Evolutionary conservation across 768 basidiomycete genomes (phyloP).

Genomic region (Mycena haematopus): DNA sequence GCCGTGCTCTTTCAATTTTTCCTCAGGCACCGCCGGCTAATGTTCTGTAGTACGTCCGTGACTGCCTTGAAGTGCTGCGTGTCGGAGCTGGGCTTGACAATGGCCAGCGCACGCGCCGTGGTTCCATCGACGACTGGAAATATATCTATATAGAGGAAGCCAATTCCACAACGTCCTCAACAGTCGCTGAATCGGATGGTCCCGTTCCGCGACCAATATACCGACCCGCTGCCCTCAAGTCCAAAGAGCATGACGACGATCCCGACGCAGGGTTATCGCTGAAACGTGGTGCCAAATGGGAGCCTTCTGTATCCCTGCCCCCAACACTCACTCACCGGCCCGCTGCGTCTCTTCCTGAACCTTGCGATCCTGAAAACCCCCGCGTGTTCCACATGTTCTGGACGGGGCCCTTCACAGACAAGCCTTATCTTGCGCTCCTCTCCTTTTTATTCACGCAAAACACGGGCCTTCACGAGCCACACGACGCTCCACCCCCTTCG

Average conservation of each 20-base stretch:
- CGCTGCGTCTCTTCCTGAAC: conserved; percentile 45
- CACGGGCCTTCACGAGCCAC: conserved; percentile 71
- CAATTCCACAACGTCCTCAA: conserved; percentile 37
- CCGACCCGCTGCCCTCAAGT: conserved; percentile 35
- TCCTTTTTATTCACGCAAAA: conserved; percentile 96
- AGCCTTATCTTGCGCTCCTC: conserved; percentile 90
- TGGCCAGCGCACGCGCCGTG: conserved; percentile 72
- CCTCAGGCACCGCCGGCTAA: conserved; percentile 11
- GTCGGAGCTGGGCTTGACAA: conserved; percentile 86
- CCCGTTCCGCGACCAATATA: conserved; percentile 29
- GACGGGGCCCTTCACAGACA: conserved; percentile 96
- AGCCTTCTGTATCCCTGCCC: conserved; percentile 57
- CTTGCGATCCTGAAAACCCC: conserved; percentile 81
- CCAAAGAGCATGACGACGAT: conserved; percentile 43
- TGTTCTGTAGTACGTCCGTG: conserved; percentile 81
- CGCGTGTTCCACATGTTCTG: conserved; percentile 95
- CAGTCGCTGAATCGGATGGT: conserved; percentile 19
- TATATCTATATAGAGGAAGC: conserved; percentile 76
- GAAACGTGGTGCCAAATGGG: conserved; percentile 66
- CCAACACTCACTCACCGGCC: conserved; percentile 51
- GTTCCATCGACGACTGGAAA: conserved; percentile 76
- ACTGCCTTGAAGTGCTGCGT: conserved; percentile 90
- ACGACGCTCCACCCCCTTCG: conserved; percentile 46
- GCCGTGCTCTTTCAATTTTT: conserved; percentile 18
- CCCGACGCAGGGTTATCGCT: conserved; percentile 61